phyloP scores from a whole-genome alignment of 805 yeast genomes.

The Maudiozyma bulderi region DNA sequence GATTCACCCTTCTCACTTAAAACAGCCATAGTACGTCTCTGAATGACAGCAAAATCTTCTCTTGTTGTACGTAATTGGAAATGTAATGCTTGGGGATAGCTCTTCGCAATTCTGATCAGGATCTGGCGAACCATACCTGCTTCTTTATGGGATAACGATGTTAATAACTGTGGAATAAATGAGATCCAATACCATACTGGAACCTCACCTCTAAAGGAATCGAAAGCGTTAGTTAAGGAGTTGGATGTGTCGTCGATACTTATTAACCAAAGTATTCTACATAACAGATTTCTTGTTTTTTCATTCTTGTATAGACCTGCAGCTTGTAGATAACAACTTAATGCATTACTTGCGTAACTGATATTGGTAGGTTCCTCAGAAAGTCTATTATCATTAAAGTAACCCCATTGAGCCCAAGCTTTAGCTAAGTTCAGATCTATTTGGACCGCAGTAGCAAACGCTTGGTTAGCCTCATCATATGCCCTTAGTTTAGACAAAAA shows the following conservation, averaged over 20 bases:
- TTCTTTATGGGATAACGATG: constrained; percentile 84
- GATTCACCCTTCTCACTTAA: constrained; percentile 25
- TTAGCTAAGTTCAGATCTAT: constrained; percentile 88
- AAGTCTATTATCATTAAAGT: constrained; percentile 80
- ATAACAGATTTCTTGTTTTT: constrained; percentile 77
- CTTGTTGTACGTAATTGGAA: constrained; percentile 91
- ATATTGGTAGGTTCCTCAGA: constrained; percentile 76
- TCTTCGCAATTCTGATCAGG: constrained; percentile 84
- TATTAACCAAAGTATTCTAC: constrained; percentile 87
- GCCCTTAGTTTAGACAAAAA: constrained; percentile 84
- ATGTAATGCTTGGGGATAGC: constrained; percentile 94
- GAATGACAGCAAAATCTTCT: constrained; percentile 84
- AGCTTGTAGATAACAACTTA: constrained; percentile 93
- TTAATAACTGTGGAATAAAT: constrained; percentile 85
- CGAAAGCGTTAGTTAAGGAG: constrained; percentile 76
- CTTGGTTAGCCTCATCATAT: constrained; percentile 92
- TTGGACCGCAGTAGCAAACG: constrained; percentile 96
- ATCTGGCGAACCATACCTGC: constrained; percentile 83
- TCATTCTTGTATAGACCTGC: constrained; percentile 92
- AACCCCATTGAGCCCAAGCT: constrained; percentile 99
- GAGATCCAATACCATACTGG: constrained; percentile 99
- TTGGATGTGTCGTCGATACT: constrained; percentile 82
- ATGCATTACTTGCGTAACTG: constrained; percentile 83
- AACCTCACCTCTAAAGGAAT: constrained; percentile 85
- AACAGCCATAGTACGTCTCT: constrained; percentile 57